Evolutionary conservation across 345 rosid genomes (phyloP).

Genomic region (Rhodamnia argentea): DNA sequence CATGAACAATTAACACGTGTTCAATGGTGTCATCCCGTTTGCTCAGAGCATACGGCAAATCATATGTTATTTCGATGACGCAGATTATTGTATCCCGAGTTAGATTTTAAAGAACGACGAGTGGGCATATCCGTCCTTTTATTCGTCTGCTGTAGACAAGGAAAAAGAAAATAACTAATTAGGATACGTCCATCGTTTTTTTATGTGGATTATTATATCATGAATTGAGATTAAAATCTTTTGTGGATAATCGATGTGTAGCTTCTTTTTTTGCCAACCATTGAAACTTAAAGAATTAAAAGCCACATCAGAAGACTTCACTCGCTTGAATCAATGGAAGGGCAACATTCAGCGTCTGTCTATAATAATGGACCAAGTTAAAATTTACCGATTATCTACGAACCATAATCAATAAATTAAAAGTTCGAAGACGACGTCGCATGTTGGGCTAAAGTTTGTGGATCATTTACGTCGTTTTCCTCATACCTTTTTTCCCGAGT

Average conservation of each 20-base stretch:
- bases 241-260: neutral
- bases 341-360: accelerated
- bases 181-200: neutral
- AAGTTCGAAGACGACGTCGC: accelerated
- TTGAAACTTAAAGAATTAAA: neutral
- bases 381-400: neutral
- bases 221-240: neutral
- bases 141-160: no score
- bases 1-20: accelerated
- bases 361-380: no score
- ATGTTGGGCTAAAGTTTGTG: accelerated
- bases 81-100: accelerated
- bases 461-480: neutral
- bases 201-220: accelerated
- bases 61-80: accelerated
- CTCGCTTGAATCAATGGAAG: neutral
- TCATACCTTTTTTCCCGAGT: neutral
- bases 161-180: no score
- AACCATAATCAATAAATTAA: accelerated
- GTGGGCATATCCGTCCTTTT: neutral
- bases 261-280: neutral
- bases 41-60: neutral
- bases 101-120: neutral
- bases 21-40: accelerated
- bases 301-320: accelerated